Conservation (phyloP, 2,329 filamentous ascomycete species). For the Ilyonectria robusta region DNA sequence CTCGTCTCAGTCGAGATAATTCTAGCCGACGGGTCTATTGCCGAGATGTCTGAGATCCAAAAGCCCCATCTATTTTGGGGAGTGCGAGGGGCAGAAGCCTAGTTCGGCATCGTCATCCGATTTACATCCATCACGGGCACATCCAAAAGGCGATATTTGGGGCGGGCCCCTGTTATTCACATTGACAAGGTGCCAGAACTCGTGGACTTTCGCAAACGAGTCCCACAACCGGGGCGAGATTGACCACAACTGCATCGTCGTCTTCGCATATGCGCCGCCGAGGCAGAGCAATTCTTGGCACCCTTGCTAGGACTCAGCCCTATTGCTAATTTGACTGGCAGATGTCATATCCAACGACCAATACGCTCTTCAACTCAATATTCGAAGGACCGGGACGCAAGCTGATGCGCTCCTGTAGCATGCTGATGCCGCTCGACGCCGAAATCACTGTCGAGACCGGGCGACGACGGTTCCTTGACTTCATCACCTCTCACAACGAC, state of each 20-base stretch:
- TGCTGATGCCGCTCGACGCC: neutral
- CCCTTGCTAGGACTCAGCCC: neutral
- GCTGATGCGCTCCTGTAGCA: neutral
- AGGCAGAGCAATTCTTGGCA: neutral
- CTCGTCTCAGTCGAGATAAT: neutral
- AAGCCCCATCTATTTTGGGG: neutral
- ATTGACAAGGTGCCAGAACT: neutral
- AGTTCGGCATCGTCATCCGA: neutral
- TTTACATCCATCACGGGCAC: neutral
- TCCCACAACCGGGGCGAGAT: neutral
- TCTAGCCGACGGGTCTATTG: neutral
- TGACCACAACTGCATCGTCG: neutral
- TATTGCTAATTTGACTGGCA: neutral
- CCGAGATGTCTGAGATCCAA: neutral
- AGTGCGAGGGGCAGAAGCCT: neutral
- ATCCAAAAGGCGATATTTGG: neutral
- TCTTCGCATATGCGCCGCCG: neutral
- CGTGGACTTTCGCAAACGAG: neutral
- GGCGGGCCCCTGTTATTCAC: neutral
- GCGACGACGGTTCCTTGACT: neutral
- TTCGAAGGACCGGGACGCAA: neutral
- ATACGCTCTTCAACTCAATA: conserved; percentile 1
- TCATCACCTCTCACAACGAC: neutral
- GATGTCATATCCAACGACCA: neutral
- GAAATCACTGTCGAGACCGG: neutral